Evolutionary conservation across 768 basidiomycete species (phyloP), one percentile per base, ranked within the genome.

Genomic region (Collybia mongolica): DNA sequence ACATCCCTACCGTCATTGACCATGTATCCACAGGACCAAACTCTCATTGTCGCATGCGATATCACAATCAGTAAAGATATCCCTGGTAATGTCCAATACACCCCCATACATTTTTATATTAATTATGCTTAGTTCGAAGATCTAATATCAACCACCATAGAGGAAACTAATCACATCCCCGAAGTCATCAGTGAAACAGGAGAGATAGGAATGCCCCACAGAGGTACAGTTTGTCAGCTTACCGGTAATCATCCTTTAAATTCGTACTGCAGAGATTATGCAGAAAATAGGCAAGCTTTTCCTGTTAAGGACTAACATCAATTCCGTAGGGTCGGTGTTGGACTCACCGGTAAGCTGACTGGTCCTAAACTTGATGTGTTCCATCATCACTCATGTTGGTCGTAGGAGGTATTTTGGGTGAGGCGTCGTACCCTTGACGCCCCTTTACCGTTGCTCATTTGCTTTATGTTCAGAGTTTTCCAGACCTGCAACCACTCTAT

Each of bases 51-150:
- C 95, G 14, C 93, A 98, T 66, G 94, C 95, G 0, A 79, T 98
- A 38, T 87, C 95, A 15, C 95, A 97, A 75, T 96, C 93, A 14
- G 95, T 96, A 55, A 98, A 97, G 72, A 96, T 98, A 65, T 97
- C 95, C 8, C 71, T 97, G 65, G 91, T 90, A 51, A 52, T 62
- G 54, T 46, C 23, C 19, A 39, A 32, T 49, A 40, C 26, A 28
- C 40, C 37, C 28, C 28, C 17, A 23, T 22, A 35, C 22, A 38
- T 32, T 32, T 24, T 37, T 12, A 41, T 42, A 22, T 24, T 43
- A 37, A 37, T 26, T 42, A 26, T 17, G 22, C 5, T 39, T 55
- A 93, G 85, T 97, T 97, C 60, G 95, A 98, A 71, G 90, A 90
- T 39, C 76, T 95, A 37, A 93, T 98, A 54, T 90, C 92, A 37